phyloP scores from a whole-genome alignment of 2,329 filamentous ascomycete genomes.

The Diaporthe sp. region DNA sequence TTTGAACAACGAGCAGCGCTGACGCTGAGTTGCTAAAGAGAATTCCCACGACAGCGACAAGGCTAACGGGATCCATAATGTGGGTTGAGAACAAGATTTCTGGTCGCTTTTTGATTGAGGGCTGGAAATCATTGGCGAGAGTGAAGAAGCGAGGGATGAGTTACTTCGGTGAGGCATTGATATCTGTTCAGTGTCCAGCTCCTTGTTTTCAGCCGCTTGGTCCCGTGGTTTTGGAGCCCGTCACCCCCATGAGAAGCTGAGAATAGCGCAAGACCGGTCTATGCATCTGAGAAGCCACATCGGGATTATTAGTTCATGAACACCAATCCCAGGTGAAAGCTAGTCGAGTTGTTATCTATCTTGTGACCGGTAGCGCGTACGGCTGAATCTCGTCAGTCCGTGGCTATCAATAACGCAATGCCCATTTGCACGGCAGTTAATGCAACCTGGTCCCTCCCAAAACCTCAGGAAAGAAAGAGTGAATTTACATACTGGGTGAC shows the following conservation, averaged over 20 bases:
- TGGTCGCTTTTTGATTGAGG: too few species aligned
- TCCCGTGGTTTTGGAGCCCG: background rate
- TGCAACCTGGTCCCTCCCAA: too few species aligned
- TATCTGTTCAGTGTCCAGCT: background rate
- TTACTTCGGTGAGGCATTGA: background rate
- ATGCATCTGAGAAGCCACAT: background rate
- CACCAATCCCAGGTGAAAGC: background rate
- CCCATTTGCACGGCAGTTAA: too few species aligned
- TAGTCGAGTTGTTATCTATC: background rate
- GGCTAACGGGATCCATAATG: background rate
- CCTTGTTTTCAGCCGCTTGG: background rate
- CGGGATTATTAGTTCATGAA: background rate
- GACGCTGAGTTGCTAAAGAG: background rate
- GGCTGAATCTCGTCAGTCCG: too few species aligned
- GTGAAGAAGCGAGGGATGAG: background rate
- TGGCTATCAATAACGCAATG: too few species aligned
- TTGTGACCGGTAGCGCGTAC: background rate
- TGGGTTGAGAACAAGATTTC: too few species aligned
- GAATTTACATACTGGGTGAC: too few species aligned
- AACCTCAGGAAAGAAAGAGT: too few species aligned
- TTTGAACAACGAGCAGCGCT: background rate
- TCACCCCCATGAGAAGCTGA: background rate
- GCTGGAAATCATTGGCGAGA: background rate
- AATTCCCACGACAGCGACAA: background rate
- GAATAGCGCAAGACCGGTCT: background rate